Conservation (phyloP, 2,329 filamentous ascomycete genomes). For the Leptographium flavum region DNA sequence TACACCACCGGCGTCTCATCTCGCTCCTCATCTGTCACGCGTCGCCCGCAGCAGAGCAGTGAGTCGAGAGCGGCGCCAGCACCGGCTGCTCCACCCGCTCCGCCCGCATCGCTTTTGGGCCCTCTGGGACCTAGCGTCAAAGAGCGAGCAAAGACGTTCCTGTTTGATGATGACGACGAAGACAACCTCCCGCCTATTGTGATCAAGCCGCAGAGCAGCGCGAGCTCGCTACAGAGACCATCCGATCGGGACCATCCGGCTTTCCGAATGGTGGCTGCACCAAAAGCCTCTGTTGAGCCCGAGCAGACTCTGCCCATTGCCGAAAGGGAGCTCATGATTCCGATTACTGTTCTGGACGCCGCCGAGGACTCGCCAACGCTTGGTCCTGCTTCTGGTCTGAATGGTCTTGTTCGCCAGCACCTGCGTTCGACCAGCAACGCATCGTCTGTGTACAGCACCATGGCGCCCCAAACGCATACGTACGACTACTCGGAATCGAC, state of each 20-base stretch:
- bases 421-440: conserved; percentile 66
- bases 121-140: neutral
- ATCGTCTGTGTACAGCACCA: conserved; percentile 58
- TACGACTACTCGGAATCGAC: neutral
- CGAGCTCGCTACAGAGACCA: conserved; percentile 29
- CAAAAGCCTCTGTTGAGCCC: conserved; percentile 23
- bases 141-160: conserved; percentile 23
- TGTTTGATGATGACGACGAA: conserved; percentile 24
- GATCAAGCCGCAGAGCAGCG: neutral
- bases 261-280: conserved; percentile 30
- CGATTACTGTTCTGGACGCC: conserved; percentile 8
- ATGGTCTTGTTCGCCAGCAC: conserved; percentile 72
- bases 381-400: conserved; percentile 55
- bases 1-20: conserved; percentile 24
- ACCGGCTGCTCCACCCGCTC: conserved; percentile 13
- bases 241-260: conserved; percentile 41
- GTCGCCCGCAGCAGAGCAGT: conserved; percentile 14
- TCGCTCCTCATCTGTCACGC: conserved; percentile 30
- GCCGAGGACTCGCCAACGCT: conserved; percentile 65
- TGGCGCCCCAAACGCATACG: neutral
- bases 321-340: neutral
- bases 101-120: neutral
- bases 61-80: conserved; percentile 8
- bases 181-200: conserved; percentile 13
- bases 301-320: conserved; percentile 3